phyloP scores from a whole-genome alignment of 768 basidiomycete species.

The Mrakia frigida region DNA sequence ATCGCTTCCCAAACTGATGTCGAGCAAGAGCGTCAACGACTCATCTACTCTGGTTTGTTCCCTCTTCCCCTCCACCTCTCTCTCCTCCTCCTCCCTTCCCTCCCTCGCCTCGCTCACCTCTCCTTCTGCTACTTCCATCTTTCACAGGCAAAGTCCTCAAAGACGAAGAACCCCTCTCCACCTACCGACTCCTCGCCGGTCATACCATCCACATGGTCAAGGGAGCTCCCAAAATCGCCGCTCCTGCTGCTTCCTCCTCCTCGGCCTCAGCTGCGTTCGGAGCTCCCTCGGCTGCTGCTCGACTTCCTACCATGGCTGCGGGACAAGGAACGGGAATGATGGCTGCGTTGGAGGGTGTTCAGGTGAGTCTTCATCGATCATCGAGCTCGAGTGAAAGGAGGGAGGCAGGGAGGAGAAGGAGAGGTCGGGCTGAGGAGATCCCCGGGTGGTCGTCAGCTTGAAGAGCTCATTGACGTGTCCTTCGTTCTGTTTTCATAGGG shows the following conservation, averaged over 20 bases:
- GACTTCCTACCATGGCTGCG: constrained; percentile 77
- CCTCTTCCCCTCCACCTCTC: not conserved
- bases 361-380: constrained; percentile 34
- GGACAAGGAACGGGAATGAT: constrained; percentile 76
- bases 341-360: constrained; percentile 70
- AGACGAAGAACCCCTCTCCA: constrained; percentile 75
- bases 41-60: constrained; percentile 78
- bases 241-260: constrained; percentile 44
- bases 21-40: constrained; percentile 74
- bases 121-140: not conserved
- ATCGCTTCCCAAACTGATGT: constrained; percentile 83
- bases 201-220: constrained; percentile 95
- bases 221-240: constrained; percentile 28
- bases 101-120: constrained; percentile 23
- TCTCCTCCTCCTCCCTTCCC: constrained; percentile 35
- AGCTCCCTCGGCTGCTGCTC: constrained; percentile 37
- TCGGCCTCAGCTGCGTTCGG: constrained; percentile 45
- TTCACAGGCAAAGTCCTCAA: constrained; percentile 40
- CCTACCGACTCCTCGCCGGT: constrained; percentile 82
- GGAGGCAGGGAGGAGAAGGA: not conserved
- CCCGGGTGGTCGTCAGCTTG: not conserved
- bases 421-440: constrained; percentile 2
- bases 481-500: constrained; percentile 43
- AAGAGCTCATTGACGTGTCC: not conserved
- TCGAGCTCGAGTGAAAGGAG: not conserved